Evolutionary conservation across 306 rosid species (phyloP), one percentile per base, ranked within the genome.

Genomic region (Quercus aquifolioides): DNA sequence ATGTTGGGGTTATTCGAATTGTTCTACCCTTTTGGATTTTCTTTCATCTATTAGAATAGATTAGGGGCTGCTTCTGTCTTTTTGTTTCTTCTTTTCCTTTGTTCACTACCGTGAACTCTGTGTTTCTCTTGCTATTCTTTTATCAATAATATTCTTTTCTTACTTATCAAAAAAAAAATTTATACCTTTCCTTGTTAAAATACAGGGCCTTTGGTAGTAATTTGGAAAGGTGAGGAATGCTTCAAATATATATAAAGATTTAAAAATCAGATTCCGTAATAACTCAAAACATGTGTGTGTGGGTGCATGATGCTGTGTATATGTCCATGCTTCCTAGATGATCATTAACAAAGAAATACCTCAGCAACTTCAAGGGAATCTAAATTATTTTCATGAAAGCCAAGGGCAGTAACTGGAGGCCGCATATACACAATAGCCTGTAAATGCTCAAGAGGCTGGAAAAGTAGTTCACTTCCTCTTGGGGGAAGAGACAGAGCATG

Each of bases 401-500:
- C 94, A 80, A 93, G 92, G 64, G 86, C 72, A 79, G 90, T 59
- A 80, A 86, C 85, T 74, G 98, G 81, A 79, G 90, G 83, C 71
- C 99, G 81, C 62, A 83, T 83, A 76, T 93, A 95, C 77, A 85
- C 88, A 73, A 90, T 90, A 82, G 94, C 82, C 85, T 93, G 99
- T 77, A 95, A 90, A 80, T 95, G 97, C 65, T 91, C 98, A 59
- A 92, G 96, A 80, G 99, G 99, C 84, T 87, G 97, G 87, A 93
- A 93, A 56, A 86, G 59, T 71, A 91, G 69, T 78, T 85, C 88
- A 71, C 85, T 84, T 84, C 98, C 99, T 74, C 85, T 84, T 56
- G 86, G 74, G 14, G 97, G 99, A 74, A 91, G 82, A 78, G 91
- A 86, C 82, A 86, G 80, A 76, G 92, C 63, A 79, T 95, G 96